Base-by-base conservation (phyloP, 208 protist species). In the Trichomonas tenax region DNA sequence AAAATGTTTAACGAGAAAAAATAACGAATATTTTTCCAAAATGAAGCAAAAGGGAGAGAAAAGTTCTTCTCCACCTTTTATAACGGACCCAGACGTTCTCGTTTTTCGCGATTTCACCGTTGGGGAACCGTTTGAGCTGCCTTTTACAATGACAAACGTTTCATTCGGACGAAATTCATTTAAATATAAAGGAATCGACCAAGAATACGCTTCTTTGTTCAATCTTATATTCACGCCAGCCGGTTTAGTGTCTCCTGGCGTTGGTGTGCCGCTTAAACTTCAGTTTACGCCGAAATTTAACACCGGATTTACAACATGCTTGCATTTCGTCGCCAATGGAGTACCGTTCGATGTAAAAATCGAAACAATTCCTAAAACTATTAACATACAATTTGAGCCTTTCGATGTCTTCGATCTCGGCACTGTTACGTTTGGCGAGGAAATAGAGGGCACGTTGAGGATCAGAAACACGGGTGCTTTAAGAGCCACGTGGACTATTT, bases 341-440 rank as follows among this genome's bases (percentile, higher is more conserved):
- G 86, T 41, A 34, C 86, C 86, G 38, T 93, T 93, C 34, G 86
- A 93, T 93, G 44, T 93, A 36, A 14, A 44, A 26, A 31, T 93
- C 21, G 44, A 93, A 93, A 34, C 40, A 15, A 48, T 51, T 48
- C 86, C 86, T n/a, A 93, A 93, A 51, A 38, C 44, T 38, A 44
- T 93, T 2, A 93, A 93, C 51, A 93, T 93, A 14, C 86, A 93
- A 51, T 48, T 93, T 51, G 86, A 93, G 10, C 86, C 86, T 26
- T 93, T 93, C 44, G 86, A 93, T 93, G 86, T 93, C 51, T 93
- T 93, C 17, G 14, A 93, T 93, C 41, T 93, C 26, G 86, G 86
- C 0, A 41, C 26, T 51, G 86, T 93, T 51, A 93, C 86, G 9
- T 44, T 93, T 38, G 86, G 86, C 14, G 86, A 93, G 46, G 86